These are phyloP conservation scores for barrel medic (Medicago truncatula) DNA, from an alignment of 306 rosid genomes.

Conservation along the genomic window DNA sequence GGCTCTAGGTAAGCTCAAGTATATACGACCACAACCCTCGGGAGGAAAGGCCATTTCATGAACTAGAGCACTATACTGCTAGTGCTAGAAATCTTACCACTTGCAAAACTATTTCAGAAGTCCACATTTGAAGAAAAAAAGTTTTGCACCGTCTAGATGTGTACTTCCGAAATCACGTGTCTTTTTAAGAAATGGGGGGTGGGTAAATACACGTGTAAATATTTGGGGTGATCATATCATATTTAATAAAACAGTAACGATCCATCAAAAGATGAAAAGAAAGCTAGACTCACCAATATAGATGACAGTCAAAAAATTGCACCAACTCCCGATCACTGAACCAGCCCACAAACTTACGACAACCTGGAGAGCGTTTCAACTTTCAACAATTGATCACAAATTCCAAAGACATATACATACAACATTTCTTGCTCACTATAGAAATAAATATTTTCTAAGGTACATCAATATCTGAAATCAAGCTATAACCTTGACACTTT, in stretches of 20 bases:
- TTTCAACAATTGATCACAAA: slow-evolving; percentile 38
- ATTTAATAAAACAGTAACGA: not conserved
- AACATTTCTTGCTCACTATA: slow-evolving; percentile 5
- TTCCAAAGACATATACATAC: slow-evolving; percentile 23
- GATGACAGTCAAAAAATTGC: slow-evolving; percentile 76
- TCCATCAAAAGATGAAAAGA: slow-evolving; percentile 24
- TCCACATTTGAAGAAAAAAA: too few species aligned
- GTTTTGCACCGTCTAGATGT: too few species aligned
- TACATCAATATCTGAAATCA: slow-evolving; percentile 29
- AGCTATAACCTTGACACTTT: not conserved
- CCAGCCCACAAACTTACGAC: slow-evolving; percentile 72
- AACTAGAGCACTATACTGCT: not conserved
- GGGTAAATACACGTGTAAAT: not conserved
- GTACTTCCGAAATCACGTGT: too few species aligned
- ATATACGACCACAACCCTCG: not conserved
- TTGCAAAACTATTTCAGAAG: too few species aligned
- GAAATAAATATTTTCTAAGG: slow-evolving; percentile 26
- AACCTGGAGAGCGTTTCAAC: slow-evolving; percentile 52
- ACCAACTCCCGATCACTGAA: slow-evolving; percentile 89
- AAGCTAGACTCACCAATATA: slow-evolving; percentile 66
- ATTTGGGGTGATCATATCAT: not conserved
- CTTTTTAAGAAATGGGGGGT: too few species aligned
- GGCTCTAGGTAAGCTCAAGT: too few species aligned
- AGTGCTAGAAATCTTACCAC: not conserved
- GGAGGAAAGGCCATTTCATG: not conserved